Conservation (phyloP, 2,329 filamentous ascomycete species). For the Ophidiomyces ophidiicola region DNA sequence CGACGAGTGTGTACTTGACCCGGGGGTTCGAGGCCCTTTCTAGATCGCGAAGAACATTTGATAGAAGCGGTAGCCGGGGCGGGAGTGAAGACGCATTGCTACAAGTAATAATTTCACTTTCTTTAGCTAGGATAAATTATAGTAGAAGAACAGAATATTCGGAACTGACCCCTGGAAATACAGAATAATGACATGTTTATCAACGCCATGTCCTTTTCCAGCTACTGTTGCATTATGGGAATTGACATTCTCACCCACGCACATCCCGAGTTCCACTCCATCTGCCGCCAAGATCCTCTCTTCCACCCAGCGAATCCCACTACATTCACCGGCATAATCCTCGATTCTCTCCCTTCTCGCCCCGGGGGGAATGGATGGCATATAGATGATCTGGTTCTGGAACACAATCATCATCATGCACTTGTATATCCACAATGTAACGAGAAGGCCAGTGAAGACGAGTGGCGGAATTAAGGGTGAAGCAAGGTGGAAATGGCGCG, state of each 20-base stretch:
- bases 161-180: conserved; percentile 38
- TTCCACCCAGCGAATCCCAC: conserved; percentile 55
- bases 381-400: conserved; percentile 74
- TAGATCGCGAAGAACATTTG: conserved; percentile 30
- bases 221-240: no score
- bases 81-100: conserved; percentile 36
- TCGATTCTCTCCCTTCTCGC: conserved; percentile 54
- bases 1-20: conserved; percentile 27
- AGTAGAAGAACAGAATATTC: background rate
- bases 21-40: conserved; percentile 9
- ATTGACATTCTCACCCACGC: conserved; percentile 36
- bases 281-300: conserved; percentile 49
- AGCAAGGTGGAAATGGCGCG: conserved; percentile 24
- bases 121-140: conserved; percentile 15
- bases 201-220: background rate
- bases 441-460: conserved; percentile 53
- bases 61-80: conserved; percentile 37
- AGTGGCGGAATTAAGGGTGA: conserved; percentile 50
- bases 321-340: conserved; percentile 50
- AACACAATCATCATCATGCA: conserved; percentile 64
- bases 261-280: conserved; percentile 52
- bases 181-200: conserved; percentile 30
- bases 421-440: conserved; percentile 52
- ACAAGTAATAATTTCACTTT: background rate
- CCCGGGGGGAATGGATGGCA: conserved; percentile 62